Base-by-base conservation (phyloP, 2,329 filamentous ascomycete genomes). In the Pseudogymnoascus sp. region DNA sequence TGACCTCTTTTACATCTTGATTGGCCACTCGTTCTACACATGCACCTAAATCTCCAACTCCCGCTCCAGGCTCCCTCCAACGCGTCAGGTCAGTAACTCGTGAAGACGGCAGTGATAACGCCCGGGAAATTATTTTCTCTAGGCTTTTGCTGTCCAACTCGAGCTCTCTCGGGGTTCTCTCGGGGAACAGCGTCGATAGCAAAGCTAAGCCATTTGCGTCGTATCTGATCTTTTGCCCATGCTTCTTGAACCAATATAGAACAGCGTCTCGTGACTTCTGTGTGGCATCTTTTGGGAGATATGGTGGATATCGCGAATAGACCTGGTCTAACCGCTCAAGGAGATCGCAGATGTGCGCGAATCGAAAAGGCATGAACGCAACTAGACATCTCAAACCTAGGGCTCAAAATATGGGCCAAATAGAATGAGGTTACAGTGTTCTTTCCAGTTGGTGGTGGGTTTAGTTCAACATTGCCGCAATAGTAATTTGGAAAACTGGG, bases 111-210 rank as follows among this genome's bases (percentile, higher is more conserved):
- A 96, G 79, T 4, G 81, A 75, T n/a, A 93, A 78, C 18, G 84
- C 83, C 34, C 86, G 83, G 2, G 81, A 83, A 14, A 96, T 80
- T n/a, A 90, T 82, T 61, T 81, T 84, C 63, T 86, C 83, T 0
- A 96, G 78, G 0, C 77, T 80, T 7, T 76, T 72, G 5, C 69
- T 71, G 70, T 90, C 84, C 1, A 96, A 79, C 39, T 80, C 82
- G 72, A 93, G 96, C 1, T 93, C 89, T 29, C 91, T 83, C 71
- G 96, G 91, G 2, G 85, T 86, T 62, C 91, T 81, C 66, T 92
- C 87, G 0, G 92, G 91, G 0, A 96, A 81, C 0, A 97, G 75
- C 2, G 87, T 86, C 1, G 89, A 93, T 0, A 96, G 77, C 1
- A 96, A 76, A 2, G 89, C 87, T 1, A 83, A 77, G 1, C 80